Evolutionary conservation across 495 filamentous ascomycete genomes (phyloP).

Genomic region (Penicillium tannophilum): DNA sequence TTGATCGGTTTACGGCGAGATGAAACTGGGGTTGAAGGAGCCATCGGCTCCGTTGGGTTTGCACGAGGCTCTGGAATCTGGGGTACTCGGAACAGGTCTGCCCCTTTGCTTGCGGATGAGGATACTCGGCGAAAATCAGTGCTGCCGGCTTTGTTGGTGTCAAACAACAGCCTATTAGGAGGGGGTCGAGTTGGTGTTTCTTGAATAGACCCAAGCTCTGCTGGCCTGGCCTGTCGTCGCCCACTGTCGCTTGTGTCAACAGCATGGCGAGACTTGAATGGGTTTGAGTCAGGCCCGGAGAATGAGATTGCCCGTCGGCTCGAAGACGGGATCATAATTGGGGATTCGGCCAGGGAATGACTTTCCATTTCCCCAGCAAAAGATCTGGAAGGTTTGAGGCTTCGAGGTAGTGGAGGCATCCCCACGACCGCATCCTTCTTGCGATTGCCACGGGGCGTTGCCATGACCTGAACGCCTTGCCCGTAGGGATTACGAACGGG

Average conservation of each 20-base stretch:
- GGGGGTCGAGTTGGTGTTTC: slow-evolving; percentile 58
- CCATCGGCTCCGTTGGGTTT: slow-evolving; percentile 15
- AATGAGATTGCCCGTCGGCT: slow-evolving; percentile 30
- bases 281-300: slow-evolving; percentile 29
- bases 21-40: slow-evolving; percentile 38
- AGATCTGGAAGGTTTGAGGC: slow-evolving; percentile 29
- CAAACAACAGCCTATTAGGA: slow-evolving; percentile 33
- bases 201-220: slow-evolving; percentile 35
- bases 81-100: slow-evolving; percentile 41
- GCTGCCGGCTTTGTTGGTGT: slow-evolving; percentile 19
- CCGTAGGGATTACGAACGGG: slow-evolving; percentile 60
- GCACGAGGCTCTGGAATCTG: slow-evolving; percentile 39
- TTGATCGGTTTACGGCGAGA: slow-evolving; percentile 27
- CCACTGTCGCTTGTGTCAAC: slow-evolving; percentile 4
- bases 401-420: slow-evolving; percentile 36
- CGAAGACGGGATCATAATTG: slow-evolving; percentile 31
- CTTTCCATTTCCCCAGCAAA: slow-evolving; percentile 29
- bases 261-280: slow-evolving; percentile 19
- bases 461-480: slow-evolving; percentile 69
- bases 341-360: slow-evolving; percentile 27
- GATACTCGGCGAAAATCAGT: slow-evolving; percentile 14
- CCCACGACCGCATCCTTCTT: slow-evolving; percentile 40
- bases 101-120: slow-evolving; percentile 19
- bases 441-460: slow-evolving; percentile 65
- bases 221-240: slow-evolving; percentile 13